phyloP scores from a whole-genome alignment of 768 basidiomycete genomes.

The Obba rivulosa region DNA sequence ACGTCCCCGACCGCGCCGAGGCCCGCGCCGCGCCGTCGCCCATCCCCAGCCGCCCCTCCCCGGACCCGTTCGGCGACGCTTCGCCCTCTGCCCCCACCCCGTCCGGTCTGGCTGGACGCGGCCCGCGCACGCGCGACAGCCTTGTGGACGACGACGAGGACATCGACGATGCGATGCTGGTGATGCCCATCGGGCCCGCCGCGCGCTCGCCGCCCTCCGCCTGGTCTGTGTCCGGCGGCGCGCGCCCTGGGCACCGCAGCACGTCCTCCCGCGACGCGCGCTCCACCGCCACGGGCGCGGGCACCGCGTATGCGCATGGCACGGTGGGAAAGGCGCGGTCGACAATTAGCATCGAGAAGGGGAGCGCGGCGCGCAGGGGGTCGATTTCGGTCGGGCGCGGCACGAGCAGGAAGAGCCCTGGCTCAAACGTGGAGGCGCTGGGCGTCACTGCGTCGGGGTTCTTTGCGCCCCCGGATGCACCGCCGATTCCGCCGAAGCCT shows the following conservation, averaged over 20 bases:
- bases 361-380: constrained; percentile 35
- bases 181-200: constrained; percentile 61
- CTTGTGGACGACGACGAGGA: constrained; percentile 60
- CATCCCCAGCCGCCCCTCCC: constrained; percentile 4
- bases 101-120: constrained; percentile 6
- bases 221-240: background rate
- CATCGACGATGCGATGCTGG: constrained; percentile 69
- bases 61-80: constrained; percentile 9
- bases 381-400: constrained; percentile 65
- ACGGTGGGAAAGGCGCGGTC: constrained; percentile 46
- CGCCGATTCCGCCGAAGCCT: constrained; percentile 23
- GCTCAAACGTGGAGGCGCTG: constrained; percentile 71
- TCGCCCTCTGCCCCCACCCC: constrained; percentile 12
- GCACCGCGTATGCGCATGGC: constrained; percentile 23
- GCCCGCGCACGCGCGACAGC: constrained; percentile 23
- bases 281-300: constrained; percentile 31
- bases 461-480: constrained; percentile 51
- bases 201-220: constrained; percentile 1
- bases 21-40: constrained; percentile 24
- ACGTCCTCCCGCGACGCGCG: constrained; percentile 24
- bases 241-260: constrained; percentile 7
- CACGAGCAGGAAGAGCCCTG: constrained; percentile 56
- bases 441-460: constrained; percentile 76
- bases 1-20: constrained; percentile 67
- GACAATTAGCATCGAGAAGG: constrained; percentile 60